A percentile compares a stretch with the other conserved stretches of the same genome.
phyloP scores from a whole-genome alignment of 1,284 basidiomycete species.

The Moniliophthora roreri region DNA sequence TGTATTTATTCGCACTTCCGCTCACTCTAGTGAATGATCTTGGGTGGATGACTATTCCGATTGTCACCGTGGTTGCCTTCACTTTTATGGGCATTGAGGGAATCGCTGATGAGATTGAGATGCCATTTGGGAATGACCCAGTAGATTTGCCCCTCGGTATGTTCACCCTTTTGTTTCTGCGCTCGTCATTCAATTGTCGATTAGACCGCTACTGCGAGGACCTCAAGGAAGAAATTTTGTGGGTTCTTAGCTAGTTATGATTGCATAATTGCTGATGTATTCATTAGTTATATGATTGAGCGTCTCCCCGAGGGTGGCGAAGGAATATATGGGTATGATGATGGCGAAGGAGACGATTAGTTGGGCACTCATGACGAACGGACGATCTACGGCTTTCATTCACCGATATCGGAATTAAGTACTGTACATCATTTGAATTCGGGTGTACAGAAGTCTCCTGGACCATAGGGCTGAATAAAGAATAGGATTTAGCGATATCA shows the following conservation, averaged over 20 bases:
- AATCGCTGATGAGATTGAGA: conserved; percentile 89
- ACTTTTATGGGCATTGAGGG: conserved; percentile 93
- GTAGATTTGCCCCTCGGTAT: conserved; percentile 70
- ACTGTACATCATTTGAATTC: conserved; percentile 72
- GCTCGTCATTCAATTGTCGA: conserved; percentile 10
- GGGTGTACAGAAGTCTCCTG: conserved; percentile 84
- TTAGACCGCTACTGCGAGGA: conserved; percentile 83
- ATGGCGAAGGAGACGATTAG: conserved; percentile 76
- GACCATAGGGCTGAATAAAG: conserved; percentile 83
- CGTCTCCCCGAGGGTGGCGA: conserved; percentile 76
- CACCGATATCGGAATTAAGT: conserved; percentile 11
- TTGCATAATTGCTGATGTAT: conserved; percentile 10
- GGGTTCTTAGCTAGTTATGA: conserved; percentile 28
- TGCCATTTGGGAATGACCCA: conserved; percentile 75
- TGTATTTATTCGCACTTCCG: conserved; percentile 86
- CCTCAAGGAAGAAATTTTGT: conserved; percentile 83
- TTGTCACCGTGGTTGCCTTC: conserved; percentile 82
- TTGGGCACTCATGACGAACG: conserved; percentile 3
- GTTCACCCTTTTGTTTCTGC: too few species aligned
- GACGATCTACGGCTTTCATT: conserved; percentile 2
- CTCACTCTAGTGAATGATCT: conserved; percentile 79
- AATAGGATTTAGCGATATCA: conserved; percentile 15
- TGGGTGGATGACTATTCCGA: conserved; percentile 80
- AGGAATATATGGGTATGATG: conserved; percentile 64
- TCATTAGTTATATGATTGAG: conserved; percentile 73